phyloP scores from a whole-genome alignment of 306 rosid species.

The Pueraria montana region DNA sequence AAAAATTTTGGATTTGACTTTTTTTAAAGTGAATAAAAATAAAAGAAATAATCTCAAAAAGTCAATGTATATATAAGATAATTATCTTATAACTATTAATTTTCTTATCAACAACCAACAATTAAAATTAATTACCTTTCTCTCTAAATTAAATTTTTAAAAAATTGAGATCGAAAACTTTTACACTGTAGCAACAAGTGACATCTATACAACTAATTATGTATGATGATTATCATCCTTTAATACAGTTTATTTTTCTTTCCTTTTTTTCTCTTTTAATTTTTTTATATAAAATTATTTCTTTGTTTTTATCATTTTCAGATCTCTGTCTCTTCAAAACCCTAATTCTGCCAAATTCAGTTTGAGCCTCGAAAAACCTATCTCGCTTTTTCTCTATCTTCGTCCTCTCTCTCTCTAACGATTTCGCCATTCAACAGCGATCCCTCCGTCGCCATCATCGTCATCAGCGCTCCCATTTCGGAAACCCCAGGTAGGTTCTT shows the following conservation, averaged over 20 bases:
- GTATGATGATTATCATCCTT: too few species aligned
- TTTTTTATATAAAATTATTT: background rate
- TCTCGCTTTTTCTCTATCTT: slow-evolving; percentile 49
- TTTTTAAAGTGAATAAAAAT: too few species aligned
- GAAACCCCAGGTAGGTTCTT: slow-evolving; percentile 55
- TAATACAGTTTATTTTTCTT: background rate
- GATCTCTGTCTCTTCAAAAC: slow-evolving; percentile 65
- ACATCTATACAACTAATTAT: too few species aligned
- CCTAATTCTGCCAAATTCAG: slow-evolving; percentile 74
- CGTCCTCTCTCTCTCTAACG: slow-evolving; percentile 32
- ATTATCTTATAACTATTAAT: too few species aligned
- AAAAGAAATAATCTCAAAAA: too few species aligned
- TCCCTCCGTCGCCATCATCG: slow-evolving; percentile 24
- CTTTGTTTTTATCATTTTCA: slow-evolving; percentile 10
- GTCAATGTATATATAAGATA: too few species aligned
- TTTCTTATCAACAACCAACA: too few species aligned
- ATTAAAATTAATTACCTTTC: too few species aligned
- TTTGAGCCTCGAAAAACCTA: slow-evolving; percentile 69
- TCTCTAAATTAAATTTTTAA: too few species aligned
- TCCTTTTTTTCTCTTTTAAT: background rate
- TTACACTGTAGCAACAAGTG: too few species aligned
- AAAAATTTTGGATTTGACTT: too few species aligned
- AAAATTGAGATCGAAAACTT: too few species aligned
- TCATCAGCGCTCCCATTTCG: slow-evolving; percentile 37
- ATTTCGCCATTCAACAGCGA: slow-evolving; percentile 47